Evolutionary conservation across 148 eudicot species (phyloP), one percentile per base, ranked within the genome.

Genomic region (Arbutus unedo): DNA sequence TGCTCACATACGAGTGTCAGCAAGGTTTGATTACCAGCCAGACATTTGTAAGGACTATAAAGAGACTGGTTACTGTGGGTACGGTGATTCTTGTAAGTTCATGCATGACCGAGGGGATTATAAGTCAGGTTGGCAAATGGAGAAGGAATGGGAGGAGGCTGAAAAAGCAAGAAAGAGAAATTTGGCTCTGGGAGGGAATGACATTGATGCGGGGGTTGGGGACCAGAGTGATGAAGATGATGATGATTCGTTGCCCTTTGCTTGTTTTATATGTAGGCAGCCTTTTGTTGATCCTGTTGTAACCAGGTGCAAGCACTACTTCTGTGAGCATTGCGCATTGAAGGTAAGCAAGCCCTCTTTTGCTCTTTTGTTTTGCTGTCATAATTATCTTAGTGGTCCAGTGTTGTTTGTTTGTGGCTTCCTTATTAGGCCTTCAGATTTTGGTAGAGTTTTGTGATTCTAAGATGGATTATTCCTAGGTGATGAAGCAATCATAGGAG

Each of bases 71-170:
- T 94, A 94, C 55, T 96, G 98, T 91, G 98, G 98, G 21, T 96
- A 96, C 85, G 98, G 98, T 76, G 98, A 96, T 88, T 86, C 98
- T 6, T 96, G 98, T 80, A 96, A 94, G 87, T 96, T 96, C 87
- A 90, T 96, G 94, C 98, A 96, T 83, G 98, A 96, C 78, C 88
- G 98, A 45, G 98, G 98, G 59, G 98, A 96, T 87, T 94, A 94
- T 78, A 96, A 96, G 85, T 89, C 97, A 0, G 98, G 98, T n/a
- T 96, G 98, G 98, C 98, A 92, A 84, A 38, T 96, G 85, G 98
- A 96, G 77, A 91, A 85, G 76, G 98, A 94, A 76, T 96, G 98
- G 98, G 98, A 94, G 4, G 98, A 94, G 82, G 88, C 86, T 74
- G 93, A 96, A 88, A 96, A 94, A 86, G 85, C 45, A n/a, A 88